phyloP scores from a whole-genome alignment of 352 stramenopile species.

The Albugo laibachii region DNA sequence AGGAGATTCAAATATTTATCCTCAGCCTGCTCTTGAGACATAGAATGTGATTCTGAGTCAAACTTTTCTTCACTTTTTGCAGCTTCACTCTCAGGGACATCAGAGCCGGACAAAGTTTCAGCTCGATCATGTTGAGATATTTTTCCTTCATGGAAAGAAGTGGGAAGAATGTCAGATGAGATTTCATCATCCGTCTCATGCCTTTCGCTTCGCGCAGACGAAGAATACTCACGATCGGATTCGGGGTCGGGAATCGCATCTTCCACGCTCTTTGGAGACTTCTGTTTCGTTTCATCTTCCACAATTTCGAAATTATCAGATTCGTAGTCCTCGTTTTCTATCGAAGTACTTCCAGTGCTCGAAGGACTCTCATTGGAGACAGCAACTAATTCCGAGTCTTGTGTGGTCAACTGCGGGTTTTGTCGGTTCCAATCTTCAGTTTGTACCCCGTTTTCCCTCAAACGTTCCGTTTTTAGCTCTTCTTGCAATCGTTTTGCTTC shows the following conservation, averaged over 20 bases:
- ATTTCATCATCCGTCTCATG: conserved; percentile 7
- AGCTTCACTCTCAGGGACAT: background rate
- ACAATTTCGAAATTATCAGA: conserved; percentile 23
- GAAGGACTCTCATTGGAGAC: conserved; percentile 7
- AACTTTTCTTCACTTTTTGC: background rate
- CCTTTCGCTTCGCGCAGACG: background rate
- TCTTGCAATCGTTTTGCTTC: conserved; percentile 2
- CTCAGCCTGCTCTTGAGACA: background rate
- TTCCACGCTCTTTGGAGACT: conserved; percentile 1
- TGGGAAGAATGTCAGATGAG: background rate
- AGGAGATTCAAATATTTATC: background rate
- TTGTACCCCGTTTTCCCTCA: conserved; percentile 26
- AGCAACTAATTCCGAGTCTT: background rate
- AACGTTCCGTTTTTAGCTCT: conserved; percentile 11
- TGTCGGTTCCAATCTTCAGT: conserved; percentile 13
- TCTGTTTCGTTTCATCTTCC: conserved; percentile 2
- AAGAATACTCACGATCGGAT: background rate
- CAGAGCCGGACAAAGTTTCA: background rate
- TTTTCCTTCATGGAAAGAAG: background rate
- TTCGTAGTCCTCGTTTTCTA: conserved; percentile 10
- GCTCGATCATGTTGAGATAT: background rate
- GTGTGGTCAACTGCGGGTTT: background rate
- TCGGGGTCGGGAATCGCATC: background rate
- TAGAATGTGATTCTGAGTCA: conserved; percentile 1
- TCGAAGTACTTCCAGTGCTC: background rate